Percentiles rank a stretch among this genome's conserved stretches.
phyloP scores from a whole-genome alignment of 352 stramenopile genomes.

The Phytopythium ostracodes region DNA sequence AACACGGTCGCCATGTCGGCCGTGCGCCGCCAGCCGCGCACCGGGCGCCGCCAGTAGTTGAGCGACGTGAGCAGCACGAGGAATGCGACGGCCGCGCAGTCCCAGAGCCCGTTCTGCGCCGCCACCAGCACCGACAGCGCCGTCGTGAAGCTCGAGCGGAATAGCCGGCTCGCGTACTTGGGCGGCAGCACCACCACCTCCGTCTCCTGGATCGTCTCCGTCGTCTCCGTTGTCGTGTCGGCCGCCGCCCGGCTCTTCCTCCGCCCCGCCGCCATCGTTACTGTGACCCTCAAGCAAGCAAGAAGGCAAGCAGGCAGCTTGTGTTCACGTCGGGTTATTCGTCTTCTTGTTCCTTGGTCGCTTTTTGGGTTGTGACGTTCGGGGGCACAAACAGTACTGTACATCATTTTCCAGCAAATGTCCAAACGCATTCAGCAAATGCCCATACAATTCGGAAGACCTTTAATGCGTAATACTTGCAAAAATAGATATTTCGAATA shows the following conservation, averaged over 20 bases:
- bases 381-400: too few species aligned
- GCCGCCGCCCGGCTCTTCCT: not conserved
- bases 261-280: not conserved
- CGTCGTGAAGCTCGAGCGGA: constrained; percentile 71
- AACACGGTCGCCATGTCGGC: constrained; percentile 68
- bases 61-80: constrained; percentile 78
- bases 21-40: constrained; percentile 68
- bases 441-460: too few species aligned
- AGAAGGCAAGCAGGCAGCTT: too few species aligned
- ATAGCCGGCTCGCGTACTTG: constrained; percentile 61
- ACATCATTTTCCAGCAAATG: too few species aligned
- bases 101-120: constrained; percentile 52
- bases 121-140: constrained; percentile 57
- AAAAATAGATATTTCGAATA: too few species aligned
- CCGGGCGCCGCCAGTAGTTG: constrained; percentile 81
- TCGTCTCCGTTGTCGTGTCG: not conserved
- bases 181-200: constrained; percentile 67
- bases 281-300: too few species aligned
- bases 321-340: too few species aligned
- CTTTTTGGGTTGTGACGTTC: not conserved
- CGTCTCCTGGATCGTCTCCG: constrained; percentile 5
- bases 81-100: constrained; percentile 52
- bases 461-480: too few species aligned
- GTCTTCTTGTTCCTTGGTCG: too few species aligned
- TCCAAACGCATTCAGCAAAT: too few species aligned